Evolutionary conservation across 2,329 filamentous ascomycete genomes (phyloP).

Genomic region (Bipolaris victoriae): DNA sequence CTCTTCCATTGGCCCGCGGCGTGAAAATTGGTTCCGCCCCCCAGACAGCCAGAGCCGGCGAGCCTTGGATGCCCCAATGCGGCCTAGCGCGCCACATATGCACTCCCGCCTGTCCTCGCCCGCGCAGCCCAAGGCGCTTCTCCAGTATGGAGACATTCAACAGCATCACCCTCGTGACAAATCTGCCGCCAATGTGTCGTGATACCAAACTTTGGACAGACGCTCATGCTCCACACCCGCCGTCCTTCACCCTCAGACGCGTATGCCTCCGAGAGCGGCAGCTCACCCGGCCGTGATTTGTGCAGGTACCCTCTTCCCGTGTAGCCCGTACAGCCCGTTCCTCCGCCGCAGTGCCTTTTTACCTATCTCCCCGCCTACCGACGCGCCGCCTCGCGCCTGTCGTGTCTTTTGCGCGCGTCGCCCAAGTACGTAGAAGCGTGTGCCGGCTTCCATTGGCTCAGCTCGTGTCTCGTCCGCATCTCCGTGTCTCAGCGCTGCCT

Average conservation of each 20-base stretch:
- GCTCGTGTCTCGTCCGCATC: conserved; percentile 41
- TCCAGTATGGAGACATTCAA: not conserved
- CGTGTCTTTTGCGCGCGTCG: conserved; percentile 21
- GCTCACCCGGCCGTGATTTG: not conserved
- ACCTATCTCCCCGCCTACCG: not conserved
- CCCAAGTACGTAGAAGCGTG: conserved; percentile 10
- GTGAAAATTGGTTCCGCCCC: conserved; percentile 29
- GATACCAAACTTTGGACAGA: not conserved
- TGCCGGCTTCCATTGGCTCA: conserved; percentile 31
- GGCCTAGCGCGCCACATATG: conserved; percentile 2
- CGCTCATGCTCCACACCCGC: not conserved
- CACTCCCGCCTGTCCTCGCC: not conserved
- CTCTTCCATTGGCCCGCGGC: conserved; percentile 24
- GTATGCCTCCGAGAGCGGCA: not conserved
- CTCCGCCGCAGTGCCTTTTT: conserved; percentile 9
- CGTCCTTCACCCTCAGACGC: no score
- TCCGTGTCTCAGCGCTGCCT: conserved; percentile 38
- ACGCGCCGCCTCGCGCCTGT: conserved; percentile 24
- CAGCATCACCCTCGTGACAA: not conserved
- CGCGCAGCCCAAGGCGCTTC: not conserved
- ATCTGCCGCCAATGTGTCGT: not conserved
- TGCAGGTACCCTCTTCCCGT: conserved; percentile 6
- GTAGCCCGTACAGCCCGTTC: conserved; percentile 14
- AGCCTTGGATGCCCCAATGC: not conserved
- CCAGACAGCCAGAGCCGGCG: conserved; percentile 9